Evolutionary conservation across 805 yeast genomes (phyloP).

Genomic region (Lipomyces chichibuensis): DNA sequence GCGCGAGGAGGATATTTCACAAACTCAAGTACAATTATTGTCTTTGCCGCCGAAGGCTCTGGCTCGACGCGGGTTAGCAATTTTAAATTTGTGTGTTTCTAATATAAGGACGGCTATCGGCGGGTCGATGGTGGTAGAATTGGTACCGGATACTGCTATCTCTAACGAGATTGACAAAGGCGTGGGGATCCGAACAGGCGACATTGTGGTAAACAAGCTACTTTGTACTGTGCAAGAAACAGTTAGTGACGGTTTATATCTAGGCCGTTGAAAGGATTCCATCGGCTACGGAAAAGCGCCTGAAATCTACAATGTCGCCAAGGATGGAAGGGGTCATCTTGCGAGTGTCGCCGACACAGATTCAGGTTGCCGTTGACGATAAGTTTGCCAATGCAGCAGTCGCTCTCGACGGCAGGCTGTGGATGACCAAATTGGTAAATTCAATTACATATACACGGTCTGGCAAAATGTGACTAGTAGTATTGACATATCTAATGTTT

Average conservation of each 20-base stretch:
- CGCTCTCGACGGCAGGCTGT: conserved; percentile 54
- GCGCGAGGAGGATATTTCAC: conserved; percentile 56
- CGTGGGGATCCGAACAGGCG: conserved; percentile 30
- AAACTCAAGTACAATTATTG: conserved; percentile 50
- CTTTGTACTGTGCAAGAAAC: background rate
- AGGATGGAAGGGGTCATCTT: conserved; percentile 68
- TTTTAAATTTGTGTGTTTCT: conserved; percentile 63
- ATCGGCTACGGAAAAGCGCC: conserved; percentile 28
- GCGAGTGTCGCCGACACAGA: conserved; percentile 51
- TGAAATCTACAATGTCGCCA: conserved; percentile 4
- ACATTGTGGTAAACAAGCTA: conserved; percentile 32
- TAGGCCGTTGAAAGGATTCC: conserved; percentile 22
- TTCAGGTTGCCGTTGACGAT: conserved; percentile 66
- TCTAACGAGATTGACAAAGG: conserved; percentile 43
- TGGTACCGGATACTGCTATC: conserved; percentile 57
- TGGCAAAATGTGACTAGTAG: background rate
- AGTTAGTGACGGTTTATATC: background rate
- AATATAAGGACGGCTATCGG: conserved; percentile 76
- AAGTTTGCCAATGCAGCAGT: conserved; percentile 57
- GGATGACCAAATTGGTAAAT: conserved; percentile 65
- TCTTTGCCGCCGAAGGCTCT: conserved; percentile 63
- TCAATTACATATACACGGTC: conserved; percentile 46
- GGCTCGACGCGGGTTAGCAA: conserved; percentile 74
- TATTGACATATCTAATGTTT: background rate
- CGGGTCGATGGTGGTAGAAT: conserved; percentile 70